Percentiles rank a stretch among this genome's conserved stretches.
These are phyloP conservation scores for Stylonectria norvegica DNA, from an alignment of 2,329 filamentous ascomycete species.

Conservation along the genomic window DNA sequence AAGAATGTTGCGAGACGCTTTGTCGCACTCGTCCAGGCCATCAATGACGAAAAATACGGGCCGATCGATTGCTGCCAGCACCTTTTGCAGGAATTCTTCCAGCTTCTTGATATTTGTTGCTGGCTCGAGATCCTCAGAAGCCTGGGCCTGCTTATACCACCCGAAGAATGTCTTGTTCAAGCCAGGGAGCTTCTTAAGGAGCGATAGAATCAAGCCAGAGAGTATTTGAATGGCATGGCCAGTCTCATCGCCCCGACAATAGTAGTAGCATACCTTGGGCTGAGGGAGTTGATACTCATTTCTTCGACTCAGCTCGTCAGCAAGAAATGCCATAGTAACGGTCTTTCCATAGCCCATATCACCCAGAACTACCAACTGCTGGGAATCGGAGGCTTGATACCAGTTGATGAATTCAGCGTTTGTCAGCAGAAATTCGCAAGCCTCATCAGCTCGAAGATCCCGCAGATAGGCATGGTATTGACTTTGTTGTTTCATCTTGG, in stretches of 20 bases:
- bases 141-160: conserved; percentile 12
- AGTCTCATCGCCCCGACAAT: conserved; percentile 25
- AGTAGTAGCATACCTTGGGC: conserved; percentile 28
- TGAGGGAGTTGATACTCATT: conserved; percentile 11
- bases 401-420: conserved; percentile 9
- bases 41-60: conserved; percentile 23
- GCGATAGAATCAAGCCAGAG: conserved; percentile 8
- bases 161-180: conserved; percentile 11
- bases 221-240: conserved; percentile 15
- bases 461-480: conserved; percentile 10
- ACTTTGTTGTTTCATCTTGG: conserved; percentile 9
- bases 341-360: conserved; percentile 20
- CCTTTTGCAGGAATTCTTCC: conserved; percentile 8
- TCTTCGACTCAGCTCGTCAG: conserved; percentile 12
- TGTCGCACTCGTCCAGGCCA: conserved; percentile 29
- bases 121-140: conserved; percentile 4
- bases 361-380: conserved; percentile 15
- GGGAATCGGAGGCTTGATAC: conserved; percentile 8
- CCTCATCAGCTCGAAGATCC: conserved; percentile 10
- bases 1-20: conserved; percentile 19
- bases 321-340: conserved; percentile 16
- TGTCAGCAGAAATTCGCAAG: conserved; percentile 13
- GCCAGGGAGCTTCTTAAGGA: conserved; percentile 10
- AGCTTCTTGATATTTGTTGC: conserved; percentile 9
- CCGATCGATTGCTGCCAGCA: conserved; percentile 8